A percentile compares a stretch with the other conserved stretches of the same genome.
phyloP scores from a whole-genome alignment of 495 filamentous ascomycete genomes.

The Chlorociboria aeruginascens region DNA sequence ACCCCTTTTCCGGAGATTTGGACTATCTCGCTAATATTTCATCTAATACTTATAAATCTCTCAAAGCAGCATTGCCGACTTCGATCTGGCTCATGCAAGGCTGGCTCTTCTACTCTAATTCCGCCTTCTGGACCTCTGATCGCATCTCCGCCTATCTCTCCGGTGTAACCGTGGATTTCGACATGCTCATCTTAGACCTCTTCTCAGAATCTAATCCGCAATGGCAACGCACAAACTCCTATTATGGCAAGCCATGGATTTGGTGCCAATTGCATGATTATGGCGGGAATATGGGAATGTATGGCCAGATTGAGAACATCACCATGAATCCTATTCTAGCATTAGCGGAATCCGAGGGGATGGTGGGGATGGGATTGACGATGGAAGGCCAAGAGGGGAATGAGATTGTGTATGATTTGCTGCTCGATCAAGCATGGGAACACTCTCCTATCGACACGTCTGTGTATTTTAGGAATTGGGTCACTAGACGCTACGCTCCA shows the following conservation, averaged over 20 bases:
- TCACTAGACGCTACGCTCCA: slow-evolving; percentile 30
- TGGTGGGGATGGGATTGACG: slow-evolving; percentile 36
- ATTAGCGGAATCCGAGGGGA: slow-evolving; percentile 22
- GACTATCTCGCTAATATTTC: slow-evolving; percentile 36
- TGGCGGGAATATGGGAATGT: slow-evolving; percentile 39
- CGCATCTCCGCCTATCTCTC: slow-evolving; percentile 36
- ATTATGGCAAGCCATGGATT: slow-evolving; percentile 42
- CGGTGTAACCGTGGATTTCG: slow-evolving; percentile 30
- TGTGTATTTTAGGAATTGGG: slow-evolving; percentile 37
- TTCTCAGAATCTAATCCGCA: slow-evolving; percentile 38
- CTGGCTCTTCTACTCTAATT: slow-evolving; percentile 37
- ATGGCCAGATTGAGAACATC: slow-evolving; percentile 38
- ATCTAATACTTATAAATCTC: slow-evolving; percentile 29
- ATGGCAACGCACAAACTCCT: slow-evolving; percentile 39
- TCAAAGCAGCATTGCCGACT: slow-evolving; percentile 35
- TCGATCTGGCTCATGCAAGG: slow-evolving; percentile 46
- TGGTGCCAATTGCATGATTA: slow-evolving; percentile 39
- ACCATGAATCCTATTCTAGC: slow-evolving; percentile 36
- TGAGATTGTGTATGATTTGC: slow-evolving; percentile 39
- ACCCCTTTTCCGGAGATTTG: slow-evolving; percentile 34
- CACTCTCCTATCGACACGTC: slow-evolving; percentile 29
- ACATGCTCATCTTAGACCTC: slow-evolving; percentile 41
- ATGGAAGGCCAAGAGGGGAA: slow-evolving; percentile 45
- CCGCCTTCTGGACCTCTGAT: slow-evolving; percentile 37
- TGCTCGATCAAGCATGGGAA: slow-evolving; percentile 40